phyloP scores from a whole-genome alignment of 164 flowering plant species.

The Cinnamomum chago region DNA sequence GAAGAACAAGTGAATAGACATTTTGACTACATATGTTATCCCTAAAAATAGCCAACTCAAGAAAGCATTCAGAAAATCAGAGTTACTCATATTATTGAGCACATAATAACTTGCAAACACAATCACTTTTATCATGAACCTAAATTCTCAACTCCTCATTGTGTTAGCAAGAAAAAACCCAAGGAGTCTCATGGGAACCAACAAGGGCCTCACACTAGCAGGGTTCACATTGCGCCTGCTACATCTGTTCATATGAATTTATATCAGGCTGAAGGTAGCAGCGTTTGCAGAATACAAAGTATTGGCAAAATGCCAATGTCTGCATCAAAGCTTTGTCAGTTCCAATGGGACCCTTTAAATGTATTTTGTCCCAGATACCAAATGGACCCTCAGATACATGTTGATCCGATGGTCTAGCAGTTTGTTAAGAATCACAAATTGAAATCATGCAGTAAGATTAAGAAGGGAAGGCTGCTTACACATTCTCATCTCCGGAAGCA shows the following conservation, averaged over 20 bases:
- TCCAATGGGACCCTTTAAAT: not conserved
- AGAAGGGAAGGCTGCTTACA: conserved; percentile 25
- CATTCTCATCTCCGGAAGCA: conserved; percentile 24
- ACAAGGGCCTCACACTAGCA: not conserved
- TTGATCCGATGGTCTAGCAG: not conserved
- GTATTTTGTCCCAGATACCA: not conserved
- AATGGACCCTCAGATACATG: not conserved
- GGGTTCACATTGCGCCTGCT: not conserved
- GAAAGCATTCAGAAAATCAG: no score
- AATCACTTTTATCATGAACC: not conserved
- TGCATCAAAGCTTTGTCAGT: not conserved
- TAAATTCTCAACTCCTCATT: not conserved
- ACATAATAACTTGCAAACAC: not conserved
- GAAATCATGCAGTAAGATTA: not conserved
- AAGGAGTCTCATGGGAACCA: not conserved
- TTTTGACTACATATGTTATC: no score
- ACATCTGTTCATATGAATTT: not conserved
- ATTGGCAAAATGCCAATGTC: not conserved
- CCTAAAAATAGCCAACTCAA: no score
- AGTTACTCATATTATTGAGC: no score
- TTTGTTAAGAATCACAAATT: not conserved
- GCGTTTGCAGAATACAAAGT: not conserved
- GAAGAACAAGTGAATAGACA: no score
- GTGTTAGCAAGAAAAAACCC: not conserved
- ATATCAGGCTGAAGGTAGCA: not conserved